These are phyloP conservation scores for Neopestalotiopsis rosae DNA, from an alignment of 2,329 filamentous ascomycete species.

Conservation along the genomic window DNA sequence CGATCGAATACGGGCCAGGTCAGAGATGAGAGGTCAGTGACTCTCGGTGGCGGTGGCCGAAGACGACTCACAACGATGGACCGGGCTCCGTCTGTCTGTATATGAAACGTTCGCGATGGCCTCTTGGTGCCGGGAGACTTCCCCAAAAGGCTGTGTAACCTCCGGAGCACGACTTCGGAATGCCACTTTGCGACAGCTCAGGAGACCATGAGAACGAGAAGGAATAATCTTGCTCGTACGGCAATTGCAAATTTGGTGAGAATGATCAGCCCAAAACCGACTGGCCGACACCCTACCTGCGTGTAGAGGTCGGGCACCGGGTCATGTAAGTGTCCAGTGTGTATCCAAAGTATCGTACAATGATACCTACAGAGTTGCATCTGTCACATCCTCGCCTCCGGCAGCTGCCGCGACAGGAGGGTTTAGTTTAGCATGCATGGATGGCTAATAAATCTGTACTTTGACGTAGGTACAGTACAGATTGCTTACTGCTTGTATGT, in stretches of 20 bases:
- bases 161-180: slow-evolving; percentile 18
- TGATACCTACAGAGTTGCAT: too few species aligned
- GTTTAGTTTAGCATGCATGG: not conserved
- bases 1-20: not conserved
- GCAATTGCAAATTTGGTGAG: too few species aligned
- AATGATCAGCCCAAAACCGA: too few species aligned
- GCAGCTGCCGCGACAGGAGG: slow-evolving; percentile 1
- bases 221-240: too few species aligned
- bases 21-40: not conserved
- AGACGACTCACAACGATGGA: not conserved
- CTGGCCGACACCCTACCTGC: too few species aligned
- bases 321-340: not conserved
- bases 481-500: too few species aligned
- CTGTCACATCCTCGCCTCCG: not conserved
- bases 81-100: slow-evolving; percentile 5
- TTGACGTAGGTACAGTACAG: too few species aligned
- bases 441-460: too few species aligned
- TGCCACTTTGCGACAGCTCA: slow-evolving; percentile 3
- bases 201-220: not conserved
- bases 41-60: not conserved
- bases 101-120: slow-evolving; percentile 13
- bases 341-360: not conserved
- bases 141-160: slow-evolving; percentile 10
- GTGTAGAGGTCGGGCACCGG: not conserved
- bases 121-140: not conserved